Conservation (phyloP, 192 early-diverging fungal species). For the Coemansia sp. region DNA sequence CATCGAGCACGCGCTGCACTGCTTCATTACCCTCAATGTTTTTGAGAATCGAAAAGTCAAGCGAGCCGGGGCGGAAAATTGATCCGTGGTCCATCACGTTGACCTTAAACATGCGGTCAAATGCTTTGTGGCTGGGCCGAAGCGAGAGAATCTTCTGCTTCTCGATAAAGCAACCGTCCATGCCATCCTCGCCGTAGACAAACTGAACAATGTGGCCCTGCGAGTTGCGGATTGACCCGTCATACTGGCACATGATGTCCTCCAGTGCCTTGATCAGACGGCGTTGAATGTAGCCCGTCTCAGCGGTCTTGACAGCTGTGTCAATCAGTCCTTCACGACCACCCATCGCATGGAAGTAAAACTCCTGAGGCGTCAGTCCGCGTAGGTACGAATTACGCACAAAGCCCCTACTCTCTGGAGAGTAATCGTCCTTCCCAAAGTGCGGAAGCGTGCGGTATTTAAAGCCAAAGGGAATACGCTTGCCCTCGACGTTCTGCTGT, state of each 20-base stretch:
- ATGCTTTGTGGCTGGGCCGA: constrained; percentile 63
- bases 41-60: constrained; percentile 72
- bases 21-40: constrained; percentile 73
- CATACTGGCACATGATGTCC: constrained; percentile 97
- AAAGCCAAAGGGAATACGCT: constrained; percentile 97
- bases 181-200: constrained; percentile 97
- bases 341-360: constrained; percentile 99
- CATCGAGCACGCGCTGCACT: constrained; percentile 72
- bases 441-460: constrained; percentile 94
- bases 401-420: constrained; percentile 69
- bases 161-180: constrained; percentile 92
- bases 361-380: constrained; percentile 96
- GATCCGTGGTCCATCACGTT: constrained; percentile 70
- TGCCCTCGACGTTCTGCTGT: constrained; percentile 99
- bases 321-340: constrained; percentile 99
- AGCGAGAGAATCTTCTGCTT: constrained; percentile 74
- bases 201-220: constrained; percentile 93
- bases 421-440: constrained; percentile 96
- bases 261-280: constrained; percentile 97
- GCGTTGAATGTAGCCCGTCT: constrained; percentile 99
- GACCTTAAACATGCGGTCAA: constrained; percentile 78
- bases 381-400: constrained; percentile 61
- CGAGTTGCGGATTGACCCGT: constrained; percentile 95
- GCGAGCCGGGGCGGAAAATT: constrained; percentile 65
- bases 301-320: constrained; percentile 99